Conservation (phyloP, 73 alveolate genomes). For the Stentor coeruleus region DNA sequence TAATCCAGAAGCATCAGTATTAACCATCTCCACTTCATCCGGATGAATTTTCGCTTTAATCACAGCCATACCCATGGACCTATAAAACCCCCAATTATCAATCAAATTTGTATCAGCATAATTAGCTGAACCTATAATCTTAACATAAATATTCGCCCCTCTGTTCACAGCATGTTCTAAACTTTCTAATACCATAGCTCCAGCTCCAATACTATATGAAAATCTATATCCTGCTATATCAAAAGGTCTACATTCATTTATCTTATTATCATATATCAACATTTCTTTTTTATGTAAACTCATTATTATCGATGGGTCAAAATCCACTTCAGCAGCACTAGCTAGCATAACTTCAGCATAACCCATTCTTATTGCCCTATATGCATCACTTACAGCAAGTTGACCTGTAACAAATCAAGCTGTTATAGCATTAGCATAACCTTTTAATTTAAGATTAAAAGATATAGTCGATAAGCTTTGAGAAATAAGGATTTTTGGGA, state of each 20-base stretch:
- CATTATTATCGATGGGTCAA: conserved; percentile 6
- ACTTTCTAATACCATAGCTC: conserved; percentile 56
- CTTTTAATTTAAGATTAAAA: not conserved
- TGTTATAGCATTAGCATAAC: not conserved
- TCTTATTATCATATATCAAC: not conserved
- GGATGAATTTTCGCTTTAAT: conserved; percentile 56
- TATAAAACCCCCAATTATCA: conserved; percentile 47
- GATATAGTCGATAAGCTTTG: too few relatives aligned
- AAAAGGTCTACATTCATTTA: conserved; percentile 63
- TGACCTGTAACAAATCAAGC: conserved; percentile 15
- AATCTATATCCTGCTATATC: conserved; percentile 72
- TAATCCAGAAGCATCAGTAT: conserved; percentile 72
- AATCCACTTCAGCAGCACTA: conserved; percentile 13
- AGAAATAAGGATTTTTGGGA: not conserved
- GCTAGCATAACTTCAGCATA: conserved; percentile 25
- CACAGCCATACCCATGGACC: conserved; percentile 54
- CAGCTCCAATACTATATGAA: conserved; percentile 70
- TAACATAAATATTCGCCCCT: conserved; percentile 71
- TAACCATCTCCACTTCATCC: conserved; percentile 49
- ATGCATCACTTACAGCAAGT: conserved; percentile 11
- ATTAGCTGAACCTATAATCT: conserved; percentile 56
- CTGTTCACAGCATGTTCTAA: conserved; percentile 60
- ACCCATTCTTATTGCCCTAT: not conserved
- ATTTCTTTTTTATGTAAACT: not conserved
- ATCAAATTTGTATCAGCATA: conserved; percentile 55